Percentiles rank a stretch among this genome's conserved stretches.
Evolutionary conservation across 2,329 filamentous ascomycete genomes (phyloP).

Genomic region (Aspergillus sp.): DNA sequence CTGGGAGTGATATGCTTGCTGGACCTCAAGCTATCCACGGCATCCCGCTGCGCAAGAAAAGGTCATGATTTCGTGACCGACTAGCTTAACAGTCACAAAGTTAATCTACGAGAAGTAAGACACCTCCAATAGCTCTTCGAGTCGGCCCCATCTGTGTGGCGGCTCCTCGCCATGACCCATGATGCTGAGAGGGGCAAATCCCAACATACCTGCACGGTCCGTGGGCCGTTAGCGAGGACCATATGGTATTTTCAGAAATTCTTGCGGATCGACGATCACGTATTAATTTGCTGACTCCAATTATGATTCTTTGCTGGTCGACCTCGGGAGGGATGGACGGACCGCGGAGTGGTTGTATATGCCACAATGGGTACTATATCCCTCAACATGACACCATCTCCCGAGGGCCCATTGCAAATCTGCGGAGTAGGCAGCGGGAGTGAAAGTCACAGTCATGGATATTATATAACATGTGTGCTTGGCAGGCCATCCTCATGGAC

Average conservation of each 20-base stretch:
- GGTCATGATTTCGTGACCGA: too few species aligned
- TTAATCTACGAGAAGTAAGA: too few species aligned
- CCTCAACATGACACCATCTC: neutral
- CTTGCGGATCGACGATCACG: neutral
- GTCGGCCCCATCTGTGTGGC: neutral
- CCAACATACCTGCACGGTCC: neutral
- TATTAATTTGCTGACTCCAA: neutral
- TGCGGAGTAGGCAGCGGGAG: neutral
- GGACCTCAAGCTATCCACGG: too few species aligned
- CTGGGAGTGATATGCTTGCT: too few species aligned
- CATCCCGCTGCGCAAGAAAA: too few species aligned
- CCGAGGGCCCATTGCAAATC: neutral
- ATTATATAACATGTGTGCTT: neutral
- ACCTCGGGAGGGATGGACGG: neutral
- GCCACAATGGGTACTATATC: neutral
- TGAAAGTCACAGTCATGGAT: neutral
- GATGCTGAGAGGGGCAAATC: too few species aligned
- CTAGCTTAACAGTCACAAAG: too few species aligned
- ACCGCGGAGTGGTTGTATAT: neutral
- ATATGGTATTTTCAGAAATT: neutral
- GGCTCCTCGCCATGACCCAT: neutral
- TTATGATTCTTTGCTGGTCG: neutral
- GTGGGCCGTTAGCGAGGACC: neutral
- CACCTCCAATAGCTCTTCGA: too few species aligned
- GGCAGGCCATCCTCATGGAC: neutral